Evolutionary conservation across 2,329 filamentous ascomycete genomes (phyloP).

Genomic region (Epichloe gansuensis): DNA sequence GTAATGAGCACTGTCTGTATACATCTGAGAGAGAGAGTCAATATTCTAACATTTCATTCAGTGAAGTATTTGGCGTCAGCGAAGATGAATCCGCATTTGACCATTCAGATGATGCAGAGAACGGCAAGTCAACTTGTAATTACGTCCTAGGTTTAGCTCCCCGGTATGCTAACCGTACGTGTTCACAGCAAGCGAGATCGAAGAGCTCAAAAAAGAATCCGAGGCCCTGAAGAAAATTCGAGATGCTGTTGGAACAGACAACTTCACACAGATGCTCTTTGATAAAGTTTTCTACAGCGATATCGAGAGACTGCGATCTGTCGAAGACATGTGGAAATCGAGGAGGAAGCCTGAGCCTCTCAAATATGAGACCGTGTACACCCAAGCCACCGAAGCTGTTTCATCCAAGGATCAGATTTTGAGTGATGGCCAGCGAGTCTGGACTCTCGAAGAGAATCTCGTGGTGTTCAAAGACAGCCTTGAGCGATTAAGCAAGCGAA

Average conservation of each 20-base stretch:
- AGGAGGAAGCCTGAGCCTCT: constrained; percentile 62
- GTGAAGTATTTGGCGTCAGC: constrained; percentile 79
- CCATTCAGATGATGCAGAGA: constrained; percentile 66
- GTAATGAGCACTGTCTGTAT: constrained; percentile 19
- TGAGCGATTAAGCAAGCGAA: constrained; percentile 58
- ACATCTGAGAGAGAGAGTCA: not conserved
- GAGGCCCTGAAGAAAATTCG: constrained; percentile 74
- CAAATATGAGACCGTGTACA: constrained; percentile 49
- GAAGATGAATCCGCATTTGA: constrained; percentile 79
- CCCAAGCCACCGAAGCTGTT: constrained; percentile 35
- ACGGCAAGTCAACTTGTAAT: constrained; percentile 35
- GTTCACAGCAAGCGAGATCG: constrained; percentile 58
- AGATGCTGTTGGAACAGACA: constrained; percentile 61
- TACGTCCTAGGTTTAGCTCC: not conserved
- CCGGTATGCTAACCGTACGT: not conserved
- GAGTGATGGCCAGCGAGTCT: constrained; percentile 59
- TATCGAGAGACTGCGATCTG: constrained; percentile 66
- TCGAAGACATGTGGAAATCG: constrained; percentile 95
- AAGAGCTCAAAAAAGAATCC: constrained; percentile 73
- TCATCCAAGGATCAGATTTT: constrained; percentile 41
- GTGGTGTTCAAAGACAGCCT: constrained; percentile 79
- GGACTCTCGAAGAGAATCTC: constrained; percentile 76
- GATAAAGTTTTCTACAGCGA: constrained; percentile 87
- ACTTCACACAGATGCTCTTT: constrained; percentile 72
- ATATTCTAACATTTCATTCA: constrained; percentile 2